Evolutionary conservation across 139 green algal genomes (phyloP), one percentile per base, ranked within the genome.

Genomic region (Zygnema cylindricum): DNA sequence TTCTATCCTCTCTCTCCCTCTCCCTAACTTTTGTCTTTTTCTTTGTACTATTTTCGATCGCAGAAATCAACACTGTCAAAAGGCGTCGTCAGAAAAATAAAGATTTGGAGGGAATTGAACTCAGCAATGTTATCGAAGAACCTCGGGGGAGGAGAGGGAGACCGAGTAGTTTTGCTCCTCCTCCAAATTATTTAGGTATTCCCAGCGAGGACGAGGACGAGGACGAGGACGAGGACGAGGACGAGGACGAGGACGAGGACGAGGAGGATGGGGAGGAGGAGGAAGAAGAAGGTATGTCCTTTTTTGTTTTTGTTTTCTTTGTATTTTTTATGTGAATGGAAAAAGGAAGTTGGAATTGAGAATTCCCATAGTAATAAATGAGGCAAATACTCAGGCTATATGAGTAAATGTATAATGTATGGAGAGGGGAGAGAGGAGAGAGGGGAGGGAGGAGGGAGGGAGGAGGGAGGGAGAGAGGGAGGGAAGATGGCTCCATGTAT

Each of bases 81-180:
- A 69, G 35, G 0, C 36, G 78, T n/a, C 41, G 32, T 76, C 76
- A 89, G 38, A 89, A 88, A 38, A 23, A 43, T 0, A 90, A 78
- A 43, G 85, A 89, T 41, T 1, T 89, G 85, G 85, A 89, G 78
- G 85, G 85, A n/a, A 89, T 89, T 0, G 85, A 89, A 32, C 39
- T 89, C 32, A 89, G 85, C 85, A 89, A 89, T 63, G 86, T 89
- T 2, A 38, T 89, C 30, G 85, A 89, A 54, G 77, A 89, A 30
- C 85, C 85, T 32, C 85, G 85, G 0, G 85, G 85, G 0, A 41
- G 85, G 32, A 55, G 85, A 33, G 77, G 32, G 22, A 35, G 30
- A 69, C 25, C 55, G 25, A 69, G 33, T 33, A 39, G 23, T 55
- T 82, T 87, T 35, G 32, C 77, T n/a, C 82, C 39, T 38, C 38